Evolutionary conservation across 208 protist genomes (phyloP).

Genomic region (Porcisia deanei): DNA sequence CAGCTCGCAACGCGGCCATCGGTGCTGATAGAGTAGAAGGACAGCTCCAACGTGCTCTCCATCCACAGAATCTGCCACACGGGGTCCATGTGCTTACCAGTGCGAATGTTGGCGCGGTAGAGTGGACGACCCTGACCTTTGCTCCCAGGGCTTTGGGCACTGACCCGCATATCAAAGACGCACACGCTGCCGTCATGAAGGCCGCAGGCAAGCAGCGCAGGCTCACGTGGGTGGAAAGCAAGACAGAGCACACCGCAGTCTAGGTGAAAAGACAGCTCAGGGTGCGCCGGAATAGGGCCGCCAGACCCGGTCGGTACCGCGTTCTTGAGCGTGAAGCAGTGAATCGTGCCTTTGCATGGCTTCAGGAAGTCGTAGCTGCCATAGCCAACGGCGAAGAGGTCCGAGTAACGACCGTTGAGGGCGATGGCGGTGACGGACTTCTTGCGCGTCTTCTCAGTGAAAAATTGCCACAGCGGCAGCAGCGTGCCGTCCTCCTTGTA

Average conservation of each 20-base stretch:
- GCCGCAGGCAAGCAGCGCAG: constrained; percentile 93
- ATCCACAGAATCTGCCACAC: constrained; percentile 96
- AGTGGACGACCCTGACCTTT: constrained; percentile 80
- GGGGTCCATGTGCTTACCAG: constrained; percentile 97
- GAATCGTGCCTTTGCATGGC: constrained; percentile 92
- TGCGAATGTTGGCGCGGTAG: constrained; percentile 91
- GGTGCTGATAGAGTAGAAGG: constrained; percentile 96
- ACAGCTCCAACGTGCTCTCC: constrained; percentile 59
- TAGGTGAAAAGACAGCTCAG: constrained; percentile 92
- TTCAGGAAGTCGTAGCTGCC: constrained; percentile 98
- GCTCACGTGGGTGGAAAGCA: constrained; percentile 93
- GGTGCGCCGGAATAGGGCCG: constrained; percentile 71
- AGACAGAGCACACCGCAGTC: constrained; percentile 96
- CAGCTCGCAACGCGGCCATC: constrained; percentile 96
- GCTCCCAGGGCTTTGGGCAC: constrained; percentile 31
- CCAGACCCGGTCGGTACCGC: constrained; percentile 74
- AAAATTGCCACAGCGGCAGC: constrained; percentile 97
- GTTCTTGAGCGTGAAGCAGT: constrained; percentile 98
- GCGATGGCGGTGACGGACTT: constrained; percentile 93
- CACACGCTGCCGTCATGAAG: constrained; percentile 96
- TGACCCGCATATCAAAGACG: constrained; percentile 93
- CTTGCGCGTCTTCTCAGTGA: constrained; percentile 82
- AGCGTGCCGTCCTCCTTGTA: constrained; percentile 95
- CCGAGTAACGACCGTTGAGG: constrained; percentile 95
- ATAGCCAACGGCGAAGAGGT: constrained; percentile 97